A percentile compares a stretch with the other conserved stretches of the same genome.
These are phyloP conservation scores for Nigrograna mackinnonii DNA, from an alignment of 2,329 filamentous ascomycete species.

Conservation along the genomic window DNA sequence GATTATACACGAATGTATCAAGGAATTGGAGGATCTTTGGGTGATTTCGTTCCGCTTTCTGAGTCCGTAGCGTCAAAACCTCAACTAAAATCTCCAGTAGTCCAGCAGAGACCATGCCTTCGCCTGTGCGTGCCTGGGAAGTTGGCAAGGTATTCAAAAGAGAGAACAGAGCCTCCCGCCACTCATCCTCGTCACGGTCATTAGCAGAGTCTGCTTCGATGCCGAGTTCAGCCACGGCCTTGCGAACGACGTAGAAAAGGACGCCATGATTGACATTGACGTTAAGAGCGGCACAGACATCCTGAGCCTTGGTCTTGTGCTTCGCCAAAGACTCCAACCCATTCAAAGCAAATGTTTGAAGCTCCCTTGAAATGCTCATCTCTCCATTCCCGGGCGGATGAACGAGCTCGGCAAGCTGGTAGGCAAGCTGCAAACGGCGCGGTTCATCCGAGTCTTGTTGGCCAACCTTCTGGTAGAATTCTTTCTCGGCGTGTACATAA, in stretches of 20 bases:
- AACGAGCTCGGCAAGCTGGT: slow-evolving; percentile 89
- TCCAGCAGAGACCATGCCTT: slow-evolving; percentile 85
- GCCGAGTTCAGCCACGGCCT: slow-evolving; percentile 81
- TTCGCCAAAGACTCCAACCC: slow-evolving; percentile 84
- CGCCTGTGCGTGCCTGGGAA: slow-evolving; percentile 70
- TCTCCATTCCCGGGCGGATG: slow-evolving; percentile 77
- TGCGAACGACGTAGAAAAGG: slow-evolving; percentile 88
- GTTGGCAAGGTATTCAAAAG: slow-evolving; percentile 80
- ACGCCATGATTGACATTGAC: slow-evolving; percentile 97
- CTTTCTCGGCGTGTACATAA: slow-evolving; percentile 80
- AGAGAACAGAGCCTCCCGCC: slow-evolving; percentile 89
- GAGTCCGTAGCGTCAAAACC: slow-evolving; percentile 80
- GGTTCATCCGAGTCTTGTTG: slow-evolving; percentile 89
- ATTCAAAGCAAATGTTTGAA: slow-evolving; percentile 81
- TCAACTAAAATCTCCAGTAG: slow-evolving; percentile 90
- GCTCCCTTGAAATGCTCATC: slow-evolving; percentile 68
- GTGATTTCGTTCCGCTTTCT: slow-evolving; percentile 80
- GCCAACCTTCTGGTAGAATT: slow-evolving; percentile 84
- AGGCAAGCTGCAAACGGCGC: slow-evolving; percentile 83
- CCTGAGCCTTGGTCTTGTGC: slow-evolving; percentile 74
- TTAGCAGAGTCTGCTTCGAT: slow-evolving; percentile 55
- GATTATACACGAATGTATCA: slow-evolving; percentile 83
- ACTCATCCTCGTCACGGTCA: slow-evolving; percentile 76
- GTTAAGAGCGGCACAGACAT: slow-evolving; percentile 88
- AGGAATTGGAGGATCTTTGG: slow-evolving; percentile 84